Percentiles rank a stretch among this genome's conserved stretches.
phyloP scores from a whole-genome alignment of 805 yeast species.

The Alloascoidea africana region DNA sequence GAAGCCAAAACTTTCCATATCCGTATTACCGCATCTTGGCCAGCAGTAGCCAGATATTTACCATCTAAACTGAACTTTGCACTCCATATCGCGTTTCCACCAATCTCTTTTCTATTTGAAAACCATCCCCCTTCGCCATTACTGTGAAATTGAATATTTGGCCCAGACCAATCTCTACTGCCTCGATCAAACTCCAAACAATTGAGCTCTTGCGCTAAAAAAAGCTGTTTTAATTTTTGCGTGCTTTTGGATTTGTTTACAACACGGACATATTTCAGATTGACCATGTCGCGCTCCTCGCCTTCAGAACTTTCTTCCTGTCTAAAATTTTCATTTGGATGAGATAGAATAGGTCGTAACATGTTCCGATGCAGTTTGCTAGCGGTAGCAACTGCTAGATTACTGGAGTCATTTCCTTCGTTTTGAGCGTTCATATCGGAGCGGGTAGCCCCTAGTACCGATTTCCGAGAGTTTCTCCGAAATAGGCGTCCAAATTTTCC shows the following conservation, averaged over 20 bases:
- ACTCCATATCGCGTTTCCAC: constrained; percentile 47
- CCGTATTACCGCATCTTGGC: constrained; percentile 51
- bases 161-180: neutral
- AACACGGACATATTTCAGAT: neutral
- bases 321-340: too few relatives aligned
- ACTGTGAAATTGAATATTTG: neutral
- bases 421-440: too few relatives aligned
- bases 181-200: neutral
- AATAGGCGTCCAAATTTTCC: too few relatives aligned
- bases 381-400: too few relatives aligned
- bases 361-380: too few relatives aligned
- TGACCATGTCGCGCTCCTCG: too few relatives aligned
- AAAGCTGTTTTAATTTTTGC: neutral
- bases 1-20: constrained; percentile 74
- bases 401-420: too few relatives aligned
- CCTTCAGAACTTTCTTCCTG: too few relatives aligned
- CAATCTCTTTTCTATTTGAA: neutral
- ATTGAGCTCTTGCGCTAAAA: constrained; percentile 1
- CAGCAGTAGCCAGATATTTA: constrained; percentile 70
- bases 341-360: too few relatives aligned
- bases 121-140: neutral
- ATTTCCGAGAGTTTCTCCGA: too few relatives aligned
- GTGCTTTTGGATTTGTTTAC: neutral
- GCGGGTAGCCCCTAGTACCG: too few relatives aligned
- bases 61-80: constrained; percentile 71